Conservation (phyloP, 768 basidiomycete species). For the Rhodotorula diobovata region DNA sequence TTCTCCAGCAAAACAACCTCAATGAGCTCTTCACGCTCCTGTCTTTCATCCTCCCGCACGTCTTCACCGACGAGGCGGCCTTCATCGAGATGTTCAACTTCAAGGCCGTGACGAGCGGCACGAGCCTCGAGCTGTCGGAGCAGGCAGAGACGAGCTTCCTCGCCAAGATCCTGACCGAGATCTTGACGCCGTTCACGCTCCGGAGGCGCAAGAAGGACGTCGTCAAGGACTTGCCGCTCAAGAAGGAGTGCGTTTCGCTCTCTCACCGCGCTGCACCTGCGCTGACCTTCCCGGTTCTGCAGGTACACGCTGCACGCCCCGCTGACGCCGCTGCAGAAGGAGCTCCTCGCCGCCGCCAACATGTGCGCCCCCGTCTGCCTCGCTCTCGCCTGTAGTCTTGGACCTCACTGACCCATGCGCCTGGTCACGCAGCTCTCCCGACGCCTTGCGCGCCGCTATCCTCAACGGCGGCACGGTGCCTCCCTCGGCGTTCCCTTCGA, state of each 20-base stretch:
- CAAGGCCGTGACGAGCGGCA: constrained; percentile 51
- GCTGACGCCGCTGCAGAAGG: constrained; percentile 72
- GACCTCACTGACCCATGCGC: constrained; percentile 45
- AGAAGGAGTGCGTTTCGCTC: constrained; percentile 41
- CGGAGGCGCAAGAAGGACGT: constrained; percentile 89
- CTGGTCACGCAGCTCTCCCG: background rate
- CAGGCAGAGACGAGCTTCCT: constrained; percentile 25
- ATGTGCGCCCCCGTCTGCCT: constrained; percentile 56
- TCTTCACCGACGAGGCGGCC: constrained; percentile 64
- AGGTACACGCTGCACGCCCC: constrained; percentile 85
- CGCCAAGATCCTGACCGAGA: constrained; percentile 51
- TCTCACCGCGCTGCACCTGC: background rate
- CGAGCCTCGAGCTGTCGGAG: constrained; percentile 10
- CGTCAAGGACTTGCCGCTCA: constrained; percentile 73
- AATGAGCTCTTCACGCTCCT: constrained; percentile 90
- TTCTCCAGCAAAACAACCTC: constrained; percentile 72
- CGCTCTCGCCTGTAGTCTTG: constrained; percentile 51
- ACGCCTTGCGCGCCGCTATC: background rate
- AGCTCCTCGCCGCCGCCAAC: constrained; percentile 75
- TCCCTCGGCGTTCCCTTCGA: background rate
- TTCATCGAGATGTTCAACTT: constrained; percentile 26
- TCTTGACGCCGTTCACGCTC: constrained; percentile 91
- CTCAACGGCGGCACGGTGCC: background rate
- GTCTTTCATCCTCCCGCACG: constrained; percentile 90
- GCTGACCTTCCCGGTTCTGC: constrained; percentile 65